Conservation (phyloP, 2,329 filamentous ascomycete genomes). For the Bretziella fagacearum region DNA sequence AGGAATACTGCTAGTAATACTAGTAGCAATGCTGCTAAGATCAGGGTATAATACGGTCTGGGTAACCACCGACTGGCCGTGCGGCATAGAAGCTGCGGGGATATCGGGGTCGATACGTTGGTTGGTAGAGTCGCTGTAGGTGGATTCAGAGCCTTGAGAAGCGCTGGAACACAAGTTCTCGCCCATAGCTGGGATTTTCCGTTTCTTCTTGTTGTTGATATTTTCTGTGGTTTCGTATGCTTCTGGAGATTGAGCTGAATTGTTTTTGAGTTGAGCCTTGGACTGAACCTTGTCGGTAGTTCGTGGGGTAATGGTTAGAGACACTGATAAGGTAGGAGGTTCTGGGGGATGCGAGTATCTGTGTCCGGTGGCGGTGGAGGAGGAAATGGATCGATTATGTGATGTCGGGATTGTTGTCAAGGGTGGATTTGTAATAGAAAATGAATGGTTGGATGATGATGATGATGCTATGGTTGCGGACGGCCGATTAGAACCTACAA, state of each 20-base stretch:
- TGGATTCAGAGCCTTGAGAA: not conserved
- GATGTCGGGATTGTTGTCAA: not conserved
- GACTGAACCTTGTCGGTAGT: not conserved
- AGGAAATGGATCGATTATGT: conserved; percentile 27
- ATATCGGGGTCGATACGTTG: not conserved
- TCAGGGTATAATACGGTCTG: no score
- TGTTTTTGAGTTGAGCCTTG: not conserved
- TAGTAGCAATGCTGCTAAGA: no score
- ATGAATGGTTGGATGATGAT: not conserved
- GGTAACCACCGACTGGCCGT: no score
- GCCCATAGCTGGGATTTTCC: conserved; percentile 85
- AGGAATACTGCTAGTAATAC: no score
- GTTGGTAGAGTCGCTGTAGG: not conserved
- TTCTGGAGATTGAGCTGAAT: not conserved
- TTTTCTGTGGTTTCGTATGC: conserved; percentile 59
- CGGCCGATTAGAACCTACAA: no score
- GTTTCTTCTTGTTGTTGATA: conserved; percentile 78
- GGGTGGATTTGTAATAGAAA: not conserved
- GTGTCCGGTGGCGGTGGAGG: conserved; percentile 6
- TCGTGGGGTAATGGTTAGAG: not conserved
- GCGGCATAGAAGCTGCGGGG: no score
- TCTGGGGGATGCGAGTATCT: not conserved
- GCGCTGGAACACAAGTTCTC: conserved; percentile 29
- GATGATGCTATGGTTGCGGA: no score
- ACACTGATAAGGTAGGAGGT: not conserved